Percentiles rank a stretch among this genome's conserved stretches.
Evolutionary conservation across 2,329 filamentous ascomycete species (phyloP).

Genomic region (Arthrobotrys megalospora): DNA sequence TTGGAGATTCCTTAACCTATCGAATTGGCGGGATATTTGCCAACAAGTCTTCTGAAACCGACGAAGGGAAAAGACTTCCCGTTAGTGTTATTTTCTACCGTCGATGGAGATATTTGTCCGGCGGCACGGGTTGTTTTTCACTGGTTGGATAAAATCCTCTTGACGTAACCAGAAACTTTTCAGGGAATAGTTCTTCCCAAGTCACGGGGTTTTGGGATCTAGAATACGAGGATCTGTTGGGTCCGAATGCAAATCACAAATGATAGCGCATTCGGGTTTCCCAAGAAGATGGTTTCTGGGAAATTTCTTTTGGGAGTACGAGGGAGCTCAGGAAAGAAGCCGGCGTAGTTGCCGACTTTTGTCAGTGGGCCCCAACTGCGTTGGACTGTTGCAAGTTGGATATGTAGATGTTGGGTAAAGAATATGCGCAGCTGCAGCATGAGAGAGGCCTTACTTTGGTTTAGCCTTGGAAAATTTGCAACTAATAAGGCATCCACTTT

Average conservation of each 20-base stretch:
- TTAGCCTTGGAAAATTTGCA: conserved; percentile 9
- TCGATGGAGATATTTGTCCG: conserved; percentile 24
- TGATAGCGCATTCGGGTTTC: conserved; percentile 26
- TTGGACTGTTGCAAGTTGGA: conserved; percentile 58
- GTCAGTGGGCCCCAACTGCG: conserved; percentile 34
- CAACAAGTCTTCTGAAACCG: conserved; percentile 26
- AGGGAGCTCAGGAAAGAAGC: neutral
- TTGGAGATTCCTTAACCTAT: conserved; percentile 25
- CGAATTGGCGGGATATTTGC: conserved; percentile 22
- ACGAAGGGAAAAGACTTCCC: conserved; percentile 22
- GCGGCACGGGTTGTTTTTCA: conserved; percentile 52
- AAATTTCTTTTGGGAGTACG: conserved; percentile 20
- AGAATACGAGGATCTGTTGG: conserved; percentile 36
- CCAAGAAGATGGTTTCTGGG: conserved; percentile 48
- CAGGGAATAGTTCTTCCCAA: conserved; percentile 46
- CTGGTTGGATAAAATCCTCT: conserved; percentile 42
- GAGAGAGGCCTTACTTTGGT: conserved; percentile 8
- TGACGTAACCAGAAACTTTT: conserved; percentile 47
- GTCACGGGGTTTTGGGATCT: conserved; percentile 57
- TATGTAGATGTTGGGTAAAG: conserved; percentile 2
- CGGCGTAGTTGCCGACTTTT: conserved; percentile 29
- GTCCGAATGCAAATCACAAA: conserved; percentile 24
- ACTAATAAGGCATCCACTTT: conserved; percentile 39
- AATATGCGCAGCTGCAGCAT: conserved; percentile 18
- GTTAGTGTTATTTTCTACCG: conserved; percentile 26